Evolutionary conservation across 2,329 filamentous ascomycete genomes (phyloP).

Genomic region (Colletotrichum echinochloae): DNA sequence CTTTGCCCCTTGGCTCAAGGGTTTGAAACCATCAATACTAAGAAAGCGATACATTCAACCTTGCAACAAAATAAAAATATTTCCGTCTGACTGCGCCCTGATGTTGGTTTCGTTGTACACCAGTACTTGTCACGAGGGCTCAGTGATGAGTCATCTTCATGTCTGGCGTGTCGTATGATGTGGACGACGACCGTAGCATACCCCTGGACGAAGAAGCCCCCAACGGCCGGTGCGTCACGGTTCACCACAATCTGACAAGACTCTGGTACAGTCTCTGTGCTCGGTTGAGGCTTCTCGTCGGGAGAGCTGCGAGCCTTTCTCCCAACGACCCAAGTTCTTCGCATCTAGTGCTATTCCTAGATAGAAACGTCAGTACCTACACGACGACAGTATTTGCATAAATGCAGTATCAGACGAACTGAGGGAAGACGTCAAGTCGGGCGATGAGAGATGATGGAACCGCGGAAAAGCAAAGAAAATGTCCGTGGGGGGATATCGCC

Average conservation of each 20-base stretch:
- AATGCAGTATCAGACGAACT: no score
- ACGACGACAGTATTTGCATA: no score
- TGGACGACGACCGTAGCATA: not conserved
- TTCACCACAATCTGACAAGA: no score
- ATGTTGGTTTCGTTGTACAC: not conserved
- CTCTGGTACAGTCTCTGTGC: no score
- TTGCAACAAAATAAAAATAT: accelerated
- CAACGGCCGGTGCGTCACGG: not conserved
- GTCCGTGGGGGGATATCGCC: not conserved
- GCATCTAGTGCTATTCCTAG: no score
- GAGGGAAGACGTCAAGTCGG: no score
- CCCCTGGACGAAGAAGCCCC: not conserved
- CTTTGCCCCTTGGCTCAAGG: not conserved
- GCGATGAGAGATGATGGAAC: not conserved
- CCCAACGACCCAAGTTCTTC: no score
- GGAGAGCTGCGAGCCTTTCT: no score
- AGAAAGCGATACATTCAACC: not conserved
- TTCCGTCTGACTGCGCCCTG: not conserved
- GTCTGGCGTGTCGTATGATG: no score
- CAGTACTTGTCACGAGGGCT: not conserved
- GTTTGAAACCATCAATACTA: not conserved
- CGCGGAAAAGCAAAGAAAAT: not conserved
- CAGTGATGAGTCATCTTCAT: no score
- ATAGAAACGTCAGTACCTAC: no score
- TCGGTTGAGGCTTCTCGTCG: no score